phyloP scores from a whole-genome alignment of 139 green algal genomes.

The Micractinium sp. region DNA sequence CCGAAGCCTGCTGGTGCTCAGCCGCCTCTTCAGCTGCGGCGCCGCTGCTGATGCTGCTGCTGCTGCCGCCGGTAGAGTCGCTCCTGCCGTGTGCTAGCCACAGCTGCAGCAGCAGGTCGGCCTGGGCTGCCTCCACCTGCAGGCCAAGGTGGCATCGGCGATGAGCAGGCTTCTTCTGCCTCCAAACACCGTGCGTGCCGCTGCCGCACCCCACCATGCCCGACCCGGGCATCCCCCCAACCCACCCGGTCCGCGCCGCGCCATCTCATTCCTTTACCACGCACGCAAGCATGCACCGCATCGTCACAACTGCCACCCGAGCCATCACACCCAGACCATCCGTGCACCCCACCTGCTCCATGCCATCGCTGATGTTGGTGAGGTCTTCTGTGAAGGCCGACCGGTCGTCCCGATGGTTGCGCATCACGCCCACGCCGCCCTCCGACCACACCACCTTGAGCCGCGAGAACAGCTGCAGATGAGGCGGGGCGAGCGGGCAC shows the following conservation, averaged over 20 bases:
- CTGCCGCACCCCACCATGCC: no score
- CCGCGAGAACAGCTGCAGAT: neutral
- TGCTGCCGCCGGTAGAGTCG: neutral
- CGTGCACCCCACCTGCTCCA: neutral
- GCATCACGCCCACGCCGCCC: neutral
- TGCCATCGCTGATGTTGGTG: neutral
- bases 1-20: neutral
- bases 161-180: no score
- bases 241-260: neutral
- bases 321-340: neutral
- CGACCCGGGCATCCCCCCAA: neutral
- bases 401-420: neutral
- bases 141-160: neutral
- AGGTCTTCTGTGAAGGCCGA: neutral
- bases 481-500: neutral
- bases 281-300: neutral
- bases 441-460: conserved; percentile 15
- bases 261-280: neutral
- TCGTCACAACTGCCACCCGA: neutral
- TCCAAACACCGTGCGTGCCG: no score
- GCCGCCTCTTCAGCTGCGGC: neutral
- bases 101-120: conserved; percentile 63
- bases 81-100: conserved; percentile 59
- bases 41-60: neutral
- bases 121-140: conserved; percentile 30